phyloP scores from a whole-genome alignment of 2,329 filamentous ascomycete genomes.

The Phaeosphaeria sp. region DNA sequence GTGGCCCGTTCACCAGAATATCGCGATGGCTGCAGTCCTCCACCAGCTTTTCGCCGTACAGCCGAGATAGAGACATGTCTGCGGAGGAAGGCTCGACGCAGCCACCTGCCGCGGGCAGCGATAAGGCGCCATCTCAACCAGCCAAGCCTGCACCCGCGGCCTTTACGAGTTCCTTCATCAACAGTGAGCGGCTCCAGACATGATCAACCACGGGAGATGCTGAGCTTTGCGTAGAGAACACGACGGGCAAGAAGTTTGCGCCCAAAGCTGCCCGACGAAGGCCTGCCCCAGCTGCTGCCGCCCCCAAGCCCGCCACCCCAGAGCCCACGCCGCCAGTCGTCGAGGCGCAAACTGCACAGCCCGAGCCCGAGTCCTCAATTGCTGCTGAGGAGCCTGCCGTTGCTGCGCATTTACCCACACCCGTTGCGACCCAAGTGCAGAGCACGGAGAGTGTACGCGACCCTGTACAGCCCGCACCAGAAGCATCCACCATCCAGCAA shows the following conservation, averaged over 20 bases:
- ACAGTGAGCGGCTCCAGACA: conserved; percentile 28
- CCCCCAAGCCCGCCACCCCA: conserved; percentile 9
- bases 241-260: conserved; percentile 56
- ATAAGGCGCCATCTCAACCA: conserved; percentile 21
- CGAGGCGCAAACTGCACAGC: conserved; percentile 15
- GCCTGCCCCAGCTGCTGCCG: conserved; percentile 37
- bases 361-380: conserved; percentile 10
- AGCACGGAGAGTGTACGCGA: conserved; percentile 3
- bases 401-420: conserved; percentile 30
- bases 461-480: conserved; percentile 4
- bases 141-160: conserved; percentile 23
- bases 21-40: neutral
- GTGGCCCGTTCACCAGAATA: conserved; percentile 1
- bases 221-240: conserved; percentile 41
- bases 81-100: conserved; percentile 27
- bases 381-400: conserved; percentile 15
- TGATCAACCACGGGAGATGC: conserved; percentile 15
- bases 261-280: conserved; percentile 56
- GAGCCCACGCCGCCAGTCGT: conserved; percentile 20
- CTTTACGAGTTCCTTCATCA: conserved; percentile 40
- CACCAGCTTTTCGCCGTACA: neutral
- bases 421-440: conserved; percentile 31
- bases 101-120: conserved; percentile 16
- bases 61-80: conserved; percentile 28
- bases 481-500: neutral